Evolutionary conservation across 495 filamentous ascomycete genomes (phyloP), one percentile per base, ranked within the genome.

Genomic region (Lasiosphaeris hirsuta): DNA sequence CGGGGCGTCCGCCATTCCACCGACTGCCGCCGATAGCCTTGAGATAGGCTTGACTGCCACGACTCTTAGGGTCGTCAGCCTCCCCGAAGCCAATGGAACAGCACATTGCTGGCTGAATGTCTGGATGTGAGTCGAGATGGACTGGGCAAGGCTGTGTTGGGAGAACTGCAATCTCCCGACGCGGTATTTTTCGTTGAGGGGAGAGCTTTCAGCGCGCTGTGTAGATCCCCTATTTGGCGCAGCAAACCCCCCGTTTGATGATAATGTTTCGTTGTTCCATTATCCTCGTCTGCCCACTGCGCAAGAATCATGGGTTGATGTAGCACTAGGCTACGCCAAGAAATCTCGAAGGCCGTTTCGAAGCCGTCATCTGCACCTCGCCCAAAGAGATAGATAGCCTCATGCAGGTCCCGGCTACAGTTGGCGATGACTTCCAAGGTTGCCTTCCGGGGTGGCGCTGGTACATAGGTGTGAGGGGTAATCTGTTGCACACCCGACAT

Each of bases 151-250:
- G 23, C 23, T 30, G 23, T 30, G 23, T 30, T 30, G 23, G 23
- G 23, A 30, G 23, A 30, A 5, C 2, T 41, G 41, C 40, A 60
- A 47, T 59, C 34, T 53, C 57, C 46, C 41, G 35, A 36, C 54
- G 58, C 56, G 58, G 58, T 18, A 61, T 61, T 61, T 61, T 56
- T 36, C 7, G 7, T 4, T 37, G 11, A 11, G 34, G 14, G 7
- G 10, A 18, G 17, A 10, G 18, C 18, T 13, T 36, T 33, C 19
- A 19, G 30, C 10, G 51, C 4, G 13, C 10, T 11, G 39, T 41
- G 39, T 13, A 13, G 39, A 41, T 41, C 11, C 39, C 14, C 39
- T 41, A 11, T 13, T 41, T 7, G 10, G 39, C 39, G 39, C 10
- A 30, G 23, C 23, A 30, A 30, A 30, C 5, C 23, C 23, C 23